A percentile compares a stretch with the other conserved stretches of the same genome.
These are phyloP conservation scores for Fusarium vanettenii DNA, from an alignment of 2,329 filamentous ascomycete genomes.

Conservation along the genomic window DNA sequence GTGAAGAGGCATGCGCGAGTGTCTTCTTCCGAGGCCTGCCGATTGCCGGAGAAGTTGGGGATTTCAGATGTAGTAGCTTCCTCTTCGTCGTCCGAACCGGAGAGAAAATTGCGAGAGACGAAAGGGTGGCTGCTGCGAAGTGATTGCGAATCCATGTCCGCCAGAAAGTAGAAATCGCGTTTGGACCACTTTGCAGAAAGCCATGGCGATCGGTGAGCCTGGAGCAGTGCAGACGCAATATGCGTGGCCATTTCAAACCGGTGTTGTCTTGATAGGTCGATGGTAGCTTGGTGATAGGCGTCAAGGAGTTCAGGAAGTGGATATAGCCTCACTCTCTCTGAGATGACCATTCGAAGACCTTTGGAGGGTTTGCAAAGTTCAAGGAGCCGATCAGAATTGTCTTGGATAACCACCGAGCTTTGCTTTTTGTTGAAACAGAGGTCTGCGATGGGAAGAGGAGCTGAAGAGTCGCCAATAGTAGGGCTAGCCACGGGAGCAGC, in stretches of 20 bases:
- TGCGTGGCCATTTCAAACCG: background rate
- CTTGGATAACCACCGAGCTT: background rate
- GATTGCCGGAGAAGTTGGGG: background rate
- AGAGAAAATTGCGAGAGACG: background rate
- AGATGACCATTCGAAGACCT: background rate
- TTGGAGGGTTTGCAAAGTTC: background rate
- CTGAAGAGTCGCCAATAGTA: background rate
- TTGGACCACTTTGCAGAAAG: background rate
- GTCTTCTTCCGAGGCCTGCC: background rate
- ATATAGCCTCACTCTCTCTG: background rate
- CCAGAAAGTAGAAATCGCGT: background rate
- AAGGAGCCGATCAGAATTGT: background rate
- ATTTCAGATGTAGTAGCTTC: background rate
- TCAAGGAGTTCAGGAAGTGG: background rate
- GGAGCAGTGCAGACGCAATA: background rate
- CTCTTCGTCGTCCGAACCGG: background rate
- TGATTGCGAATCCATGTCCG: background rate
- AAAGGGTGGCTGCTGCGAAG: background rate
- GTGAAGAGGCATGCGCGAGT: background rate
- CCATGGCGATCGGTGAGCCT: background rate
- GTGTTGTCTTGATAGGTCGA: background rate
- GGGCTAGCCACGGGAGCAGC: background rate
- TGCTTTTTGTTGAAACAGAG: background rate
- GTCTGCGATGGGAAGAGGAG: background rate
- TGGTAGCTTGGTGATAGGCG: background rate